These are phyloP conservation scores for Phylloporus sp. DNA, from an alignment of 768 basidiomycete species.

Conservation along the genomic window DNA sequence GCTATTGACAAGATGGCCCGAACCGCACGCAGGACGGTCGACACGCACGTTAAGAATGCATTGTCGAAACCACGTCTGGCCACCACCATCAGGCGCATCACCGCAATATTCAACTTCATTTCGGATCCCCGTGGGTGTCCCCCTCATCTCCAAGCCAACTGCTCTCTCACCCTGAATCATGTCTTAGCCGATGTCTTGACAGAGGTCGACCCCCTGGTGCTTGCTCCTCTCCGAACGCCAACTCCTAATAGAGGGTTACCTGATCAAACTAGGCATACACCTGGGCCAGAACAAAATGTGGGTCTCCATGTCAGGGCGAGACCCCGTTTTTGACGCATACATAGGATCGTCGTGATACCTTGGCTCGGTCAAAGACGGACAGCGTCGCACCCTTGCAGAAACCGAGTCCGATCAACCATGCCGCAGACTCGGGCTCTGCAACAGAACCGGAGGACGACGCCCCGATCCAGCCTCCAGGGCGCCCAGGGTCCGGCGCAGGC, in stretches of 20 bases:
- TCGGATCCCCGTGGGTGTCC: conserved; percentile 56
- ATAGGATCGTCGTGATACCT: conserved; percentile 14
- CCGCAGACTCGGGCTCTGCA: conserved; percentile 22
- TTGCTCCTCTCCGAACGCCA: conserved; percentile 27
- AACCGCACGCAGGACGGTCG: conserved; percentile 60
- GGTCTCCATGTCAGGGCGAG: conserved; percentile 8
- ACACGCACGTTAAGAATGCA: conserved; percentile 68
- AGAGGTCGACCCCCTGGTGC: conserved; percentile 41
- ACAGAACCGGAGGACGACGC: conserved; percentile 27
- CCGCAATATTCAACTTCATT: conserved; percentile 65
- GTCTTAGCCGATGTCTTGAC: conserved; percentile 48
- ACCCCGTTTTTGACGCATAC: conserved; percentile 5
- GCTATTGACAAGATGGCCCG: conserved; percentile 65
- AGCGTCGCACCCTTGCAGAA: conserved; percentile 1
- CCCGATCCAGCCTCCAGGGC: conserved; percentile 1
- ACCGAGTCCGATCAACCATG: conserved; percentile 10
- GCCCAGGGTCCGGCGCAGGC: background rate
- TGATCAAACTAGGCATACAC: conserved; percentile 5
- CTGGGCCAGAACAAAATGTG: conserved; percentile 18
- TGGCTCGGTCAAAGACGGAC: conserved; percentile 3
- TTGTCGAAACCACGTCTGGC: conserved; percentile 64
- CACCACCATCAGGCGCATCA: conserved; percentile 63
- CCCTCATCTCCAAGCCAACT: no score
- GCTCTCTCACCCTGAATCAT: conserved; percentile 6
- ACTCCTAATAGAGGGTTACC: conserved; percentile 8